Evolutionary conservation across 2,329 filamentous ascomycete species (phyloP).

Genomic region (Fusarium nygamai): DNA sequence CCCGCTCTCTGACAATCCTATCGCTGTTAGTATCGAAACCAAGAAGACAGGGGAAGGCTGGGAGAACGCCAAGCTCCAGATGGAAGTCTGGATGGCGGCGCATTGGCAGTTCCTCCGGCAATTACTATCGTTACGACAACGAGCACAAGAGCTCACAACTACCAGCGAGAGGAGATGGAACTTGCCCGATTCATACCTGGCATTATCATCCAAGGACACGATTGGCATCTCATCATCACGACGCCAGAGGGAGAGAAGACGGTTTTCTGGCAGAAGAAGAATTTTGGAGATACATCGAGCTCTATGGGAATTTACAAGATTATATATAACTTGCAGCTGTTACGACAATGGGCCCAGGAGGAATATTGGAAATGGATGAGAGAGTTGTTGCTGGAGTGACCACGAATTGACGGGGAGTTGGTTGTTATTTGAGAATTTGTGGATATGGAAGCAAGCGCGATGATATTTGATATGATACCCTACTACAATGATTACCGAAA

Average conservation of each 20-base stretch:
- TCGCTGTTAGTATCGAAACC: not conserved
- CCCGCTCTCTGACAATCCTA: not conserved
- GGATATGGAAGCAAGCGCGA: not conserved
- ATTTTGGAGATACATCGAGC: not conserved
- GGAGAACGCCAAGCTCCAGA: not conserved
- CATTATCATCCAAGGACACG: not conserved
- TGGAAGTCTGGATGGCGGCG: not conserved
- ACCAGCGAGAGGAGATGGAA: not conserved
- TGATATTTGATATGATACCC: not conserved
- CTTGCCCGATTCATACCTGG: not conserved
- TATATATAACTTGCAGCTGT: not conserved
- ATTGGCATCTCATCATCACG: not conserved
- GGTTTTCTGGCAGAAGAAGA: not conserved
- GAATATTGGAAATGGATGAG: not conserved
- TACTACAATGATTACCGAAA: not conserved
- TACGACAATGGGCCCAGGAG: not conserved
- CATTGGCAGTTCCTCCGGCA: not conserved
- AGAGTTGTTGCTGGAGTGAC: not conserved
- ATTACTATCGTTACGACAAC: not conserved
- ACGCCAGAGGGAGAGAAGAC: not conserved
- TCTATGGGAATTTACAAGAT: not conserved
- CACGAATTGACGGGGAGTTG: not conserved
- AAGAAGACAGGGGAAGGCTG: not conserved
- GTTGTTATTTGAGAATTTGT: not conserved
- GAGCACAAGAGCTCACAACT: not conserved